phyloP scores from a whole-genome alignment of 2,329 filamentous ascomycete species.

The Fusarium cicatricum region DNA sequence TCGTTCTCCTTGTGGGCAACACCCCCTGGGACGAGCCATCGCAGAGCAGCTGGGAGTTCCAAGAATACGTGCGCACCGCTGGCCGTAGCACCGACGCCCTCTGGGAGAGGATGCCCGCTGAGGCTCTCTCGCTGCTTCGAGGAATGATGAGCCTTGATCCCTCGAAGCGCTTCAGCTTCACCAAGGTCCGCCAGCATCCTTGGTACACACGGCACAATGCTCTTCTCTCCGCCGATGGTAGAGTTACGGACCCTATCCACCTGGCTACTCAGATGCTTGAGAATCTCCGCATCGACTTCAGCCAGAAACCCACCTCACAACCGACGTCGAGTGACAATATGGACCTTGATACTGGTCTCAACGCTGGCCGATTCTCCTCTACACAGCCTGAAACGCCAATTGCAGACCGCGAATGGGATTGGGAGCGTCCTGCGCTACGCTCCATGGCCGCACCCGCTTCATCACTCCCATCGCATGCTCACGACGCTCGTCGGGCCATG shows the following conservation, averaged over 20 bases:
- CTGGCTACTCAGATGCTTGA: slow-evolving; percentile 97
- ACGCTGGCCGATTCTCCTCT: slow-evolving; percentile 68
- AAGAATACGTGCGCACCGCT: slow-evolving; percentile 82
- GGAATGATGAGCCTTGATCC: slow-evolving; percentile 92
- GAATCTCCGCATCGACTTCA: slow-evolving; percentile 87
- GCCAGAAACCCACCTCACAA: slow-evolving; percentile 66
- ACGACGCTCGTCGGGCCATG: slow-evolving; percentile 52
- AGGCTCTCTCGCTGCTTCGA: slow-evolving; percentile 81
- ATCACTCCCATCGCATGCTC: slow-evolving; percentile 45
- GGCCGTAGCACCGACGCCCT: slow-evolving; percentile 86
- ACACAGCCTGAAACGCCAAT: slow-evolving; percentile 86
- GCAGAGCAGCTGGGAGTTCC: slow-evolving; percentile 84
- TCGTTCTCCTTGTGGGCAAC: slow-evolving; percentile 93
- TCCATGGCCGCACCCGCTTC: slow-evolving; percentile 55
- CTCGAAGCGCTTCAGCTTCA: slow-evolving; percentile 79
- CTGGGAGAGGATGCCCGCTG: slow-evolving; percentile 79
- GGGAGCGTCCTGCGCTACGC: slow-evolving; percentile 77
- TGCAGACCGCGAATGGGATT: slow-evolving; percentile 82
- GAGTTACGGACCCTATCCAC: slow-evolving; percentile 78
- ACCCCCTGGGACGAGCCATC: slow-evolving; percentile 98
- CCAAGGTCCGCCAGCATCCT: slow-evolving; percentile 86
- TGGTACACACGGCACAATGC: slow-evolving; percentile 91
- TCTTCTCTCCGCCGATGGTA: slow-evolving; percentile 77
- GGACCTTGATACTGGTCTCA: slow-evolving; percentile 69
- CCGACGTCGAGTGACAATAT: slow-evolving; percentile 62